Base-by-base conservation (phyloP, 2,329 filamentous ascomycete species). In the Escovopsis sp. region DNA sequence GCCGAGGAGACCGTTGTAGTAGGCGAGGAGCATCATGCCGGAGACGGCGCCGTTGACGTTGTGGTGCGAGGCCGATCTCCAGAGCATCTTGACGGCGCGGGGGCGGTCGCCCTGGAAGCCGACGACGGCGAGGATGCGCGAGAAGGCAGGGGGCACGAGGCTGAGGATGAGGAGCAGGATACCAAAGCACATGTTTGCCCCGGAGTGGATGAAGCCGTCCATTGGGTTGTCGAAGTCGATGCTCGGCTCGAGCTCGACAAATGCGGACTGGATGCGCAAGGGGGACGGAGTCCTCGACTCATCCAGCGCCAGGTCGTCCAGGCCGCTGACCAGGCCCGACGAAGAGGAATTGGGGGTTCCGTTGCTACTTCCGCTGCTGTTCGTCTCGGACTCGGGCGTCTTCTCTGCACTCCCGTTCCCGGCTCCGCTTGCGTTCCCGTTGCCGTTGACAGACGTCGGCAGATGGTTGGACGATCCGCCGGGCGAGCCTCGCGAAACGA, bases 1-100 rank as follows among this genome's bases (percentile, higher is more conserved):
- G 2, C 84, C 84, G 13, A 93, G 71, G 29, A 94, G 73, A 6
- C 81, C 83, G 55, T 94, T 94, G 62, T 95, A 94, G 60, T 87
- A 96, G 1, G 76, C 79, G 13, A 96, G 70, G 0, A 95, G 66
- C 24, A 85, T 74, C 34, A 96, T 70, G 0, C 81, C 85, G 0
- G 88, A 80, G 55, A 96, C 81, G 7, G 84, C 89, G n/a, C 88
- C 89, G 54, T 95, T 93, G 53, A 96, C 74, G 57, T 94, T 94
- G 47, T 79, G 65, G 57, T 88, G 91, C 39, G 79, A 78, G 16
- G 85, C 87, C 11, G 86, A 84, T 56, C 84, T 79, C 91, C 91
- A 98, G 5, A 98, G 75, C 75, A 95, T 82, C 33, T 73, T 70
- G 29, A 95, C 70, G 9, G 88, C 91, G 33, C 81, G 73, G 47